Base-by-base conservation (phyloP, 108 stramenopile genomes). In the Skeletonema potamos region DNA sequence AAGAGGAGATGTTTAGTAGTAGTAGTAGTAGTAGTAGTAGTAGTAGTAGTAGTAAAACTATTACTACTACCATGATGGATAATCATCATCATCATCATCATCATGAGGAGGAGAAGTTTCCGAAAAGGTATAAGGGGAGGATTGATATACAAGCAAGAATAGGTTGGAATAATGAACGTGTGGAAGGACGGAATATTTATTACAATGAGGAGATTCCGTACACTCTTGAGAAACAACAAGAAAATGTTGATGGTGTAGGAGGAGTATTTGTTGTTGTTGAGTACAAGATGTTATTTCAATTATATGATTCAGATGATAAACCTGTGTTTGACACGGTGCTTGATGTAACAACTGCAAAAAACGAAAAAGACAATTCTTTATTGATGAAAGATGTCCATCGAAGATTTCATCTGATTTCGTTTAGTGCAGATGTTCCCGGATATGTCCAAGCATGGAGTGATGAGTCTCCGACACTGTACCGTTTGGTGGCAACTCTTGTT, bases 141-240 rank as follows among this genome's bases (percentile, higher is more conserved):
- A 41, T 76, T 15, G 27, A 57, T 24, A 32, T 82, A 7, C 66
- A 69, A 56, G 74, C 73, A 12, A 24, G 62, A 12, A 69, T 66
- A 13, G 66, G 62, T 32, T 18, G 34, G 12, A 58, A 37, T 29
- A 58, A 37, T 29, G 43, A 57, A 20, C 58, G 44, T 4, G 18
- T 85, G 18, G 36, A 51, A 9, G 84, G 65, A 26, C 73, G 64
- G 29, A 69, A 79, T 66, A 66, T 91, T n/a, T 89, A 84, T 59
- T 65, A 82, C 33, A 88, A 91, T 63, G 62, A 82, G 43, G 81
- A 91, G 39, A 61, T 84, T 44, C 54, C 67, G 12, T 73, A 76
- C 28, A 59, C 68, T 73, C 77, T 86, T 58, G 51, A 61, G 27
- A 27, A 78, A 72, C 79, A 57, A 68, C 11, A 59, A 59, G 9